Evolutionary conservation across 1,139 yeast genomes (phyloP).

Genomic region (Yamadazyma spencermartinsiae): DNA sequence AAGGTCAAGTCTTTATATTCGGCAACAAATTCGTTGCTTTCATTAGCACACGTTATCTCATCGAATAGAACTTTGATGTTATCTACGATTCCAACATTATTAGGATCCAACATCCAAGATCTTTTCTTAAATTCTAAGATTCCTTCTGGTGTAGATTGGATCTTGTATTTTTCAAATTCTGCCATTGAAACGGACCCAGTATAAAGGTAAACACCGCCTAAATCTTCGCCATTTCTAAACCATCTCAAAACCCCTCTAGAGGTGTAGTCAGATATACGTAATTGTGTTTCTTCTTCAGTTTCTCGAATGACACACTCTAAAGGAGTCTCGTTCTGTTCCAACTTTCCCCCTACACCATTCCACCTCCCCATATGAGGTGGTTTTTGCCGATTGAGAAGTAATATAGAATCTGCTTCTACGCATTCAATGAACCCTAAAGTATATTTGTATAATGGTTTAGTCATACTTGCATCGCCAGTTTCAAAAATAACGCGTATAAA

Average conservation of each 20-base stretch:
- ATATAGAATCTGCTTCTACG: conserved; percentile 30
- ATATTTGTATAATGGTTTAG: conserved; percentile 21
- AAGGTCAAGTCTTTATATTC: conserved; percentile 11
- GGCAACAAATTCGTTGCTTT: conserved; percentile 23
- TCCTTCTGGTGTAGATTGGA: conserved; percentile 39
- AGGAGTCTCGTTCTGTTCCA: conserved; percentile 38
- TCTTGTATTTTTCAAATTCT: conserved; percentile 25
- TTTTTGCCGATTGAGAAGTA: conserved; percentile 44
- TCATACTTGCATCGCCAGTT: conserved; percentile 8
- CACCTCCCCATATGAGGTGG: conserved; percentile 55
- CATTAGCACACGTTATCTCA: conserved; percentile 25
- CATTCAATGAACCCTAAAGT: conserved; percentile 44
- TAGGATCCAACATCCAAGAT: conserved; percentile 39
- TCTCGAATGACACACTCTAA: conserved; percentile 44
- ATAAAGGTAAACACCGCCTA: conserved; percentile 45
- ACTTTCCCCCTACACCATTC: conserved; percentile 54
- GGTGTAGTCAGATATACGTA: conserved; percentile 27
- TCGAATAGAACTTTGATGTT: conserved; percentile 35
- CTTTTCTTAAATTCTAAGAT: conserved; percentile 46
- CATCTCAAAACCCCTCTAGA: conserved; percentile 43
- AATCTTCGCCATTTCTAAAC: conserved; percentile 27
- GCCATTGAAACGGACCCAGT: conserved; percentile 36
- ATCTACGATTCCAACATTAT: conserved; percentile 47
- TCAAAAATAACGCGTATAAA: not conserved
- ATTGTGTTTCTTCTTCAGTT: conserved; percentile 47